Evolutionary conservation across 371 early-diverging fungal species (phyloP).

Genomic region (Thermomucor indicae-seudaticae): DNA sequence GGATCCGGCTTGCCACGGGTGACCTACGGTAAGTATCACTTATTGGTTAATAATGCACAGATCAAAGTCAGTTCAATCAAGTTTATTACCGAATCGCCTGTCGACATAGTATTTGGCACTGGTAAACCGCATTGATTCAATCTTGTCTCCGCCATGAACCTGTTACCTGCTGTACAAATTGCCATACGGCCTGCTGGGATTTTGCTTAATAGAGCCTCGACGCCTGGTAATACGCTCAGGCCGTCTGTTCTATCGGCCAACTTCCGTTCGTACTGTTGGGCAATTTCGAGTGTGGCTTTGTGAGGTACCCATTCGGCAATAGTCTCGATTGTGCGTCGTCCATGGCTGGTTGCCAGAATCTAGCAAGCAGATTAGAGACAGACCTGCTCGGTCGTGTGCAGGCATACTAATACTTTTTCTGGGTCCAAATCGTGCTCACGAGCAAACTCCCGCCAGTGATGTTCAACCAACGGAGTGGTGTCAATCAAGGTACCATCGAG

Average conservation of each 20-base stretch:
- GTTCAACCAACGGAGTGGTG: conserved; percentile 39
- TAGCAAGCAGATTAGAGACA: conserved; percentile 1
- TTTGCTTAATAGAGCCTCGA: conserved; percentile 17
- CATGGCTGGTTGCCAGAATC: conserved; percentile 37
- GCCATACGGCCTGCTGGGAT: conserved; percentile 24
- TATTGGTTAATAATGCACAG: too few species aligned
- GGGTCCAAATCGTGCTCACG: conserved; percentile 33
- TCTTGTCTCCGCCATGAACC: conserved; percentile 29
- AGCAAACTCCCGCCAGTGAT: conserved; percentile 40
- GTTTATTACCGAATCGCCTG: conserved; percentile 36
- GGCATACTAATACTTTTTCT: conserved; percentile 21
- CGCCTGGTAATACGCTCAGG: conserved; percentile 26
- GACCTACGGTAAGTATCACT: background rate
- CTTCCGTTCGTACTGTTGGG: conserved; percentile 23
- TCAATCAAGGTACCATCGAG: conserved; percentile 49
- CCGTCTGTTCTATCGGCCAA: conserved; percentile 33
- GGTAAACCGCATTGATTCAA: conserved; percentile 27
- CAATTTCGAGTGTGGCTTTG: conserved; percentile 28
- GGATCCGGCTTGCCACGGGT: conserved; percentile 60
- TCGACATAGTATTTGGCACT: conserved; percentile 27
- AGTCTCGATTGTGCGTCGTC: conserved; percentile 44
- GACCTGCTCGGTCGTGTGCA: background rate
- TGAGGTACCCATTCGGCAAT: conserved; percentile 32
- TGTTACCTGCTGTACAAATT: conserved; percentile 35
- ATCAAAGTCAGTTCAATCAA: background rate